These are phyloP conservation scores for Aspergillus tamarii DNA, from an alignment of 2,329 filamentous ascomycete species.

Conservation along the genomic window DNA sequence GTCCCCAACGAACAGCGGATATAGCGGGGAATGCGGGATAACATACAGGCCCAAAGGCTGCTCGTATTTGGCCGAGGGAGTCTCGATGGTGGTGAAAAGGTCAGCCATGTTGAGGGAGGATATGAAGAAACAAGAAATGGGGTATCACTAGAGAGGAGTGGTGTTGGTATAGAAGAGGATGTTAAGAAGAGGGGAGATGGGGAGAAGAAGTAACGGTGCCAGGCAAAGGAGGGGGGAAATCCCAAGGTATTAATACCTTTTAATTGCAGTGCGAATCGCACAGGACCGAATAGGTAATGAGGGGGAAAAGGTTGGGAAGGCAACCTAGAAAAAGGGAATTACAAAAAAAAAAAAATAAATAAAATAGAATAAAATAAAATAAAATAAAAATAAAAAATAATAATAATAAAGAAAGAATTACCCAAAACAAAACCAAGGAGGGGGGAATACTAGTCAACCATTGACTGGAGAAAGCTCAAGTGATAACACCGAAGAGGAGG, in stretches of 20 bases:
- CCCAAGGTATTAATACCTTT: neutral
- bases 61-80: constrained; percentile 41
- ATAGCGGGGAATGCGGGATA: neutral
- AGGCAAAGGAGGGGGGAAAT: neutral
- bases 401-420: neutral
- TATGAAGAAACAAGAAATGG: neutral
- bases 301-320: constrained; percentile 4
- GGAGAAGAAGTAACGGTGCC: neutral
- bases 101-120: constrained; percentile 22
- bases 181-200: neutral
- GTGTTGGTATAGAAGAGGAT: neutral
- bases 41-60: constrained; percentile 43
- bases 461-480: neutral
- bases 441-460: neutral
- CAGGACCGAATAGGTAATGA: neutral
- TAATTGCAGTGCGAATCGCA: neutral
- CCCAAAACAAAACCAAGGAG: neutral
- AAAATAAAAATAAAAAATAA: neutral
- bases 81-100: constrained; percentile 40
- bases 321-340: too few relatives aligned
- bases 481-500: neutral
- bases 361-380: neutral
- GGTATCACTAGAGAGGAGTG: constrained; percentile 11
- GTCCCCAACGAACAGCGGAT: constrained; percentile 11
- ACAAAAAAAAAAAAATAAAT: neutral